phyloP scores from a whole-genome alignment of 495 filamentous ascomycete species.

The Cercophora newfieldiana region DNA sequence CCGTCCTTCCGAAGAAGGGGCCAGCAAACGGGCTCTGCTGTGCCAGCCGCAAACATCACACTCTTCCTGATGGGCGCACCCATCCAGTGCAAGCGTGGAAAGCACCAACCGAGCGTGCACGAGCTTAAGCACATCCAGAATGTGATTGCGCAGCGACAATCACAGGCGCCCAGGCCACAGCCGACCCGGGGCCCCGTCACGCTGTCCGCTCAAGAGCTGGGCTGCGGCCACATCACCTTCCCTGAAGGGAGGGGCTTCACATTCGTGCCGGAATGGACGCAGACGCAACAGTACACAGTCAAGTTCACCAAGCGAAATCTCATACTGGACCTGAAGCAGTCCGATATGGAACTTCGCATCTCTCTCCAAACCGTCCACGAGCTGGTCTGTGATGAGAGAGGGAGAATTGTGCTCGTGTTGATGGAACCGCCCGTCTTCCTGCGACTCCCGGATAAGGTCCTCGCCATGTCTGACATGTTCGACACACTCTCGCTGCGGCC shows the following conservation, averaged over 20 bases:
- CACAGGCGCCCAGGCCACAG: constrained; percentile 12
- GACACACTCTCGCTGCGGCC: no score
- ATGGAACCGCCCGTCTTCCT: constrained; percentile 46
- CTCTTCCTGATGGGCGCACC: constrained; percentile 39
- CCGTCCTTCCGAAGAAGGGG: background rate
- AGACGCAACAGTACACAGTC: background rate
- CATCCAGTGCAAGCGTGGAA: constrained; percentile 47
- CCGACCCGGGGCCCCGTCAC: constrained; percentile 6
- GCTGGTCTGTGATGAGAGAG: background rate
- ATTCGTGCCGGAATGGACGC: background rate
- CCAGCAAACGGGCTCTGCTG: background rate
- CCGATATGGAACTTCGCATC: background rate
- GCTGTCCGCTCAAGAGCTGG: constrained; percentile 37
- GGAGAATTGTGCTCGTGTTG: constrained; percentile 31
- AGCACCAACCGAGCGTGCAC: constrained; percentile 36
- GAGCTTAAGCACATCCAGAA: constrained; percentile 45
- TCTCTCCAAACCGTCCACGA: background rate
- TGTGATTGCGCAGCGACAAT: constrained; percentile 27
- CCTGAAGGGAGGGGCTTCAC: background rate
- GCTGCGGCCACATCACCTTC: constrained; percentile 51
- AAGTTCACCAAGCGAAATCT: background rate
- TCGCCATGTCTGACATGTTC: constrained; percentile 49
- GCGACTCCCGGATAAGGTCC: constrained; percentile 31
- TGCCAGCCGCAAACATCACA: no score
- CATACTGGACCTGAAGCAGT: background rate